phyloP scores from a whole-genome alignment of 108 stramenopile genomes.

The Nitzschia sp. region DNA sequence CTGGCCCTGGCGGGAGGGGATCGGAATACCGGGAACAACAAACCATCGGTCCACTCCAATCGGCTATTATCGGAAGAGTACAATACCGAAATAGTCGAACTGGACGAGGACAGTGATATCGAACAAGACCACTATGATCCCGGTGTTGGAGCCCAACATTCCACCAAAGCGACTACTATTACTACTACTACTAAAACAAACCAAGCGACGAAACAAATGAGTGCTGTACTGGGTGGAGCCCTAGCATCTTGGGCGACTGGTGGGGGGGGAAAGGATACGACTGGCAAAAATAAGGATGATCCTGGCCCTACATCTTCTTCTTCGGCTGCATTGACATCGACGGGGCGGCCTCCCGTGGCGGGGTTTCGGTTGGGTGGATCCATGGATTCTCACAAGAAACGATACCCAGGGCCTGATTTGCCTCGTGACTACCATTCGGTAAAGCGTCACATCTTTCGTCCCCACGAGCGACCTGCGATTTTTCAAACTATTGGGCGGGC shows the following conservation, averaged over 20 bases:
- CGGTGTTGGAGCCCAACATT: not conserved
- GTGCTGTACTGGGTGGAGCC: conserved; percentile 15
- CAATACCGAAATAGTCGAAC: conserved; percentile 48
- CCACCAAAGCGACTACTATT: not conserved
- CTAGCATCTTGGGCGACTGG: conserved; percentile 30
- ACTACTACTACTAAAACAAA: not conserved
- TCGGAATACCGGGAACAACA: not conserved
- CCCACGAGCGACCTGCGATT: conserved; percentile 37
- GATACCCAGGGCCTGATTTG: conserved; percentile 61
- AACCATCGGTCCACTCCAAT: not conserved
- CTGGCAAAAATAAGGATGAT: not conserved
- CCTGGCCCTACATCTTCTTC: not conserved
- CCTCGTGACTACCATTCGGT: conserved; percentile 36
- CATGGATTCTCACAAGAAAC: conserved; percentile 26
- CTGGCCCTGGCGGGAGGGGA: not conserved
- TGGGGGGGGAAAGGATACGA: not conserved
- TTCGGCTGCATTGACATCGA: conserved; percentile 29
- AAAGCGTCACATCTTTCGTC: conserved; percentile 44
- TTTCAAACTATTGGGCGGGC: conserved; percentile 34
- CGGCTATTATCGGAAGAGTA: conserved; percentile 35
- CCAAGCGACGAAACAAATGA: not conserved
- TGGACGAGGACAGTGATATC: conserved; percentile 33
- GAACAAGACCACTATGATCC: too few species aligned
- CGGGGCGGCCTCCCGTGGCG: conserved; percentile 38
- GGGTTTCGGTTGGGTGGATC: conserved; percentile 54